Conservation (phyloP, 2,329 filamentous ascomycete genomes). For the Amesomyces nigricolor region DNA sequence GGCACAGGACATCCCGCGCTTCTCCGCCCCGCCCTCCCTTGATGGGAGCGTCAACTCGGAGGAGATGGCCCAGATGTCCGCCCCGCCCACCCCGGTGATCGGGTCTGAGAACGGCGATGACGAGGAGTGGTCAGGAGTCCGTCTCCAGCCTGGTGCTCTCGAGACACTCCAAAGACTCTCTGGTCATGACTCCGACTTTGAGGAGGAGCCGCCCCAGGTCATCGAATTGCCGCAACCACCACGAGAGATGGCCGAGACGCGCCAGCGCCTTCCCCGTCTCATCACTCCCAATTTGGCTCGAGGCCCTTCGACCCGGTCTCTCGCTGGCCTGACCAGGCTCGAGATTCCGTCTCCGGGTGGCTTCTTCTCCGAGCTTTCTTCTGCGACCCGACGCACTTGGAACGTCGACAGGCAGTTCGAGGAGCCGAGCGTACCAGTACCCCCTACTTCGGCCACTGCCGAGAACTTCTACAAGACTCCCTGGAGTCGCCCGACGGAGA, state of each 20-base stretch:
- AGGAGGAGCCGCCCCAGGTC: conserved; percentile 53
- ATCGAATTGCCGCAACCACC: conserved; percentile 47
- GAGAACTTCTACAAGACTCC: conserved; percentile 86
- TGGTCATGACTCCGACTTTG: conserved; percentile 49
- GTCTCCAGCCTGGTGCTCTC: conserved; percentile 73
- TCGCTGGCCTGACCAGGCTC: conserved; percentile 69
- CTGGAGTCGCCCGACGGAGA: conserved; percentile 50
- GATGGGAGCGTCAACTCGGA: conserved; percentile 87
- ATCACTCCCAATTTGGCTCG: conserved; percentile 36
- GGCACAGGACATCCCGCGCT: conserved; percentile 61
- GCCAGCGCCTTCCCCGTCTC: conserved; percentile 46
- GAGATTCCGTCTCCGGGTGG: conserved; percentile 88
- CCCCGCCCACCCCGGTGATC: conserved; percentile 76
- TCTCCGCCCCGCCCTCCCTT: conserved; percentile 78
- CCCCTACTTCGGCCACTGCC: conserved; percentile 83
- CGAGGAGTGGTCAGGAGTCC: conserved; percentile 65
- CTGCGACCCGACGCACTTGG: conserved; percentile 76
- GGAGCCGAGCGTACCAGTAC: conserved; percentile 37
- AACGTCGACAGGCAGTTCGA: conserved; percentile 52
- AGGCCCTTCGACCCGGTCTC: conserved; percentile 50
- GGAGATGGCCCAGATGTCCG: conserved; percentile 76
- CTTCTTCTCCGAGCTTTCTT: conserved; percentile 82
- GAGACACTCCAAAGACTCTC: conserved; percentile 73
- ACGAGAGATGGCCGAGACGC: conserved; percentile 46
- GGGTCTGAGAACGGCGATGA: conserved; percentile 50